Evolutionary conservation across 1,284 basidiomycete species (phyloP).

Genomic region (Takashimella tepidaria): DNA sequence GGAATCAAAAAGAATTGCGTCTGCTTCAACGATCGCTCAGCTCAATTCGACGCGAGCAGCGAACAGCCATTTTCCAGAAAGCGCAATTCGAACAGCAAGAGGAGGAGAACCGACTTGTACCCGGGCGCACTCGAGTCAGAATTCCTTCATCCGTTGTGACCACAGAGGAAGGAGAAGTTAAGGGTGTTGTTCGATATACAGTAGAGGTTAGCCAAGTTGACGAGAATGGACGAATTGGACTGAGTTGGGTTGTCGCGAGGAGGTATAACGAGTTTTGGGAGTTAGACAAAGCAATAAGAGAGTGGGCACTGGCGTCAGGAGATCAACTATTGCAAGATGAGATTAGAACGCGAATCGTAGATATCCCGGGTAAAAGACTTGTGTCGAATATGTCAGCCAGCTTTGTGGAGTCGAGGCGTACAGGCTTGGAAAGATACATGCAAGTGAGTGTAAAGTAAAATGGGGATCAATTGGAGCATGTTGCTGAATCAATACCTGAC

Average conservation of each 20-base stretch:
- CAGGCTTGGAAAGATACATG: conserved; percentile 79
- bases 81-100: conserved; percentile 87
- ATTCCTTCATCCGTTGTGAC: conserved; percentile 68
- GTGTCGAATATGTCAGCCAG: conserved; percentile 69
- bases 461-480: not conserved
- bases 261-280: conserved; percentile 91
- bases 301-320: conserved; percentile 24
- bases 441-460: conserved; percentile 56
- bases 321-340: conserved; percentile 51
- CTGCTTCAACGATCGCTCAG: conserved; percentile 75
- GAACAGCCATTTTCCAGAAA: conserved; percentile 81
- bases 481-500: not conserved
- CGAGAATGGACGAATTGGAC: conserved; percentile 65
- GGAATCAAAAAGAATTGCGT: conserved; percentile 75
- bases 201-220: conserved; percentile 82
- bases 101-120: conserved; percentile 71
- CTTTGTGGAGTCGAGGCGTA: conserved; percentile 74
- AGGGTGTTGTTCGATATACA: conserved; percentile 85
- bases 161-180: conserved; percentile 64
- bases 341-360: conserved; percentile 51
- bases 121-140: conserved; percentile 68
- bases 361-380: conserved; percentile 86
- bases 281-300: conserved; percentile 71
- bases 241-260: conserved; percentile 85
- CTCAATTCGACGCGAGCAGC: conserved; percentile 72